Evolutionary conservation across 371 early-diverging fungal species (phyloP).

Genomic region (Mortierella sp.): DNA sequence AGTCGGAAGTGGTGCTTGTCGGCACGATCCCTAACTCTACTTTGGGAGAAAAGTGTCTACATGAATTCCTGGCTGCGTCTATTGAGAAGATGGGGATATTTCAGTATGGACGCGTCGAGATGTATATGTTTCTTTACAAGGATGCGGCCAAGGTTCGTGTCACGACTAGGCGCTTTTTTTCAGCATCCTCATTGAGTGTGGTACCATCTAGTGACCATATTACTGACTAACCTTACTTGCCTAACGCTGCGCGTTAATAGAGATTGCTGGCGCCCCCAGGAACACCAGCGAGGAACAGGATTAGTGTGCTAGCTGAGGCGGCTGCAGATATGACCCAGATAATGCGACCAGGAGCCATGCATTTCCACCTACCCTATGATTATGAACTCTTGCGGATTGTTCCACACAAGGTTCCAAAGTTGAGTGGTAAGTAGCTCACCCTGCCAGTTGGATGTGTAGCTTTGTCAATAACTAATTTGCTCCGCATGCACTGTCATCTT

Average conservation of each 20-base stretch:
- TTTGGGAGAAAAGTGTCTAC: conserved; percentile 40
- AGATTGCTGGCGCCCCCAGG: conserved; percentile 34
- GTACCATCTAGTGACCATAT: neutral
- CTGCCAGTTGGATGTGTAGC: neutral
- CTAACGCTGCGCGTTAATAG: conserved; percentile 1
- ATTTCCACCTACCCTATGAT: conserved; percentile 46
- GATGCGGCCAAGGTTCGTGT: conserved; percentile 43
- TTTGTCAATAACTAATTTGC: neutral
- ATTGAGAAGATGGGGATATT: conserved; percentile 45
- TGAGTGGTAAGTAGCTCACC: conserved; percentile 59
- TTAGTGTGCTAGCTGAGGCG: conserved; percentile 34
- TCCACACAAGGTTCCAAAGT: conserved; percentile 60
- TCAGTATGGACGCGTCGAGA: conserved; percentile 42
- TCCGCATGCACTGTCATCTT: neutral
- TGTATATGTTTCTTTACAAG: conserved; percentile 51
- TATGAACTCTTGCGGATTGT: conserved; percentile 65
- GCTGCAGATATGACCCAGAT: conserved; percentile 39
- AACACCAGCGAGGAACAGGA: conserved; percentile 25
- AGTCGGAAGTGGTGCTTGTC: conserved; percentile 35
- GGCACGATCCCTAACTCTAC: conserved; percentile 42
- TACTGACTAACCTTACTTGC: neutral
- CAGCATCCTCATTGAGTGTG: neutral
- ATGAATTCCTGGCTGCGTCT: conserved; percentile 36
- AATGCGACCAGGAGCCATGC: conserved; percentile 23
- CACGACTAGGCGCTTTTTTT: neutral